Base-by-base conservation (phyloP, 2,329 filamentous ascomycete species). In the Colletotrichum liriopes region DNA sequence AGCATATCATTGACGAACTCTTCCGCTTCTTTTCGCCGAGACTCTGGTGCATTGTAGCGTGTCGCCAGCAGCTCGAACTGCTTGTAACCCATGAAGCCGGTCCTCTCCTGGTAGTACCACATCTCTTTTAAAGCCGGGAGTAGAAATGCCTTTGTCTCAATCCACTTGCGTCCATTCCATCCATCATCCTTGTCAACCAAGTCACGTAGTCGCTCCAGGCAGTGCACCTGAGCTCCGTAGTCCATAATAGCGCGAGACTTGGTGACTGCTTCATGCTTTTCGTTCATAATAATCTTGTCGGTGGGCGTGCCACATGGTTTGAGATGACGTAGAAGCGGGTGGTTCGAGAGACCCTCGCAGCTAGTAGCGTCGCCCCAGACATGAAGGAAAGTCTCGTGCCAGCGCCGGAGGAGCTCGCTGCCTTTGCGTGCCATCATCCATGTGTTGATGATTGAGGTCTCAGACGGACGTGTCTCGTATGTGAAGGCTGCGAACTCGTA, bases 331-430 rank as follows among this genome's bases (percentile, higher is more conserved):
- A 52, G 73, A 1, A 82, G 73, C 0, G 80, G 78, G 52, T 82
- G 76, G 35, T 79, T 77, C 61, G 81, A 79, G 54, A 82, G 79
- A 26, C 77, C 79, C 0, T 72, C 62, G 7, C 74, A 73, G 65
- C 79, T 80, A 12, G 79, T 81, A 6, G 54, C 75, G 5, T 77
- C 79, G n/a, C 79, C 75, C 82, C 83, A 84, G 11, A 84, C 74
- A 6, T 79, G 71, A 55, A 77, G 65, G 67, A 81, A 84, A 12
- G 81, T 78, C 12, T 82, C 78, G 67, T 84, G 80, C 84, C 84
- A 85, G 67, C 77, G 79, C 72, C 81, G 82, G 65, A 87, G 83
- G 70, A 87, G 85, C 0, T 77, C 76, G 64, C 85, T 83, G 11
- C 81, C 80, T 43, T 82, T 82, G 43, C 84, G 81, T 1, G 81